Percentiles rank a stretch among this genome's conserved stretches.
Evolutionary conservation across 163 green algal species (phyloP).

Genomic region (Scenedesmus sp.): DNA sequence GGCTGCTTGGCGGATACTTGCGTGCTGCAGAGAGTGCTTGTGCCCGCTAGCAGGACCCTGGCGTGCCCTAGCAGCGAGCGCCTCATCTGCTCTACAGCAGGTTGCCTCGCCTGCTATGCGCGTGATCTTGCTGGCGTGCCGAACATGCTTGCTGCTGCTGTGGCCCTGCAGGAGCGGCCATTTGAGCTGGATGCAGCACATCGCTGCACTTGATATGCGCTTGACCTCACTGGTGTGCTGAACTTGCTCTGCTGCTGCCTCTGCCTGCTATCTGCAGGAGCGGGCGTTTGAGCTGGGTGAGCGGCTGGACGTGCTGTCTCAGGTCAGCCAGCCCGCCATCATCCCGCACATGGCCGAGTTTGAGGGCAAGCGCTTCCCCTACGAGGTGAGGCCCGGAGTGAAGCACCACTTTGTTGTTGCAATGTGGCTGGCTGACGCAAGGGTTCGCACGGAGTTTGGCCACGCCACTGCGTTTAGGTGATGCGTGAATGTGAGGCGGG

Average conservation of each 20-base stretch:
- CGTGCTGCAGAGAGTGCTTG: no score
- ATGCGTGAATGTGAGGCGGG: not conserved
- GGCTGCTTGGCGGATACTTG: no score
- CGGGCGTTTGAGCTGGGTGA: conserved; percentile 81
- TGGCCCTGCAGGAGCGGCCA: no score
- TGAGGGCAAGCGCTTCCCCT: conserved; percentile 78
- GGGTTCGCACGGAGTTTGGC: not conserved
- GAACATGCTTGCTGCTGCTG: no score
- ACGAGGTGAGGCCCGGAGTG: conserved; percentile 75
- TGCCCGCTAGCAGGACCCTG: no score
- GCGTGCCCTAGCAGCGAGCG: no score
- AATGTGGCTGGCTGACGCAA: not conserved
- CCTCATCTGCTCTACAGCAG: no score
- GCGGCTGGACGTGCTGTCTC: conserved; percentile 75
- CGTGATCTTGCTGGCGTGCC: no score
- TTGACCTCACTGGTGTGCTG: not conserved
- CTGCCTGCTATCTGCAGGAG: conserved; percentile 51
- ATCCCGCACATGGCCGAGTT: conserved; percentile 92
- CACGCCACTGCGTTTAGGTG: not conserved
- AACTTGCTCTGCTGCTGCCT: not conserved
- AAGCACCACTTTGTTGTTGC: not conserved
- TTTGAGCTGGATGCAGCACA: no score
- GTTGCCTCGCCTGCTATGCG: no score
- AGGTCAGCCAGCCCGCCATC: conserved; percentile 87
- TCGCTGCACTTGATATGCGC: no score